Base-by-base conservation (phyloP, 768 basidiomycete genomes). In the Podaxis pistillaris region DNA sequence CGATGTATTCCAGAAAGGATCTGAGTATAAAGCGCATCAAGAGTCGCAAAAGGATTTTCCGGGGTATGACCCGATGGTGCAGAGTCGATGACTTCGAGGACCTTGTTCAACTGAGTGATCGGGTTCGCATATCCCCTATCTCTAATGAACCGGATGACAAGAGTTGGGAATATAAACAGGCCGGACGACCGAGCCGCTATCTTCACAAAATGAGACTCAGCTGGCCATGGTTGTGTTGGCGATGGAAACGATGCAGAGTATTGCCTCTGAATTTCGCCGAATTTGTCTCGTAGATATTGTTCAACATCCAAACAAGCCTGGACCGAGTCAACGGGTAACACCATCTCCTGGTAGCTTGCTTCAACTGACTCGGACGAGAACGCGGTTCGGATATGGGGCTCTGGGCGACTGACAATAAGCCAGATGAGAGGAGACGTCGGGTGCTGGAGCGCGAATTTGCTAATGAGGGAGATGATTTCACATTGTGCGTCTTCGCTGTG, bases 321-420 rank as follows among this genome's bases (percentile, higher is more conserved):
- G 8, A 62, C 28, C 15, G 63, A 56, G 41, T 60, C 60, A 13
- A 46, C 57, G 28, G 62, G 52, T 1, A 59, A 50, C 19, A 28
- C 15, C 1, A 67, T 38, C 9, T 36, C 28, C 17, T 52, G n/a
- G 13, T 58, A 63, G 30, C 41, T 56, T 9, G 38, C 0, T n/a
- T 19, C 17, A 0, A 60, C n/a, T 24, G 22, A 6, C 15, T 6
- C 41, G 4, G 47, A 49, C 7, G 4, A 69, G 5, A 49, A 47
- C 0, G 63, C 49, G 2, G 40, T 46, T 19, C 17, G n/a, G 12
- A 74, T 68, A 19, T 69, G 62, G 8, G 65, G 58, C 49, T 74
- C 74, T 7, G 71, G 71, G 2, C 74, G 63, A 55, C 72, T 72
- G 5, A 67, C 63, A 38, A 74, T 65, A 11, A 74, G 30, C 50